Evolutionary conservation across 192 early-diverging fungal species (phyloP), one percentile per base, ranked within the genome.

Genomic region (Coemansia sp.): DNA sequence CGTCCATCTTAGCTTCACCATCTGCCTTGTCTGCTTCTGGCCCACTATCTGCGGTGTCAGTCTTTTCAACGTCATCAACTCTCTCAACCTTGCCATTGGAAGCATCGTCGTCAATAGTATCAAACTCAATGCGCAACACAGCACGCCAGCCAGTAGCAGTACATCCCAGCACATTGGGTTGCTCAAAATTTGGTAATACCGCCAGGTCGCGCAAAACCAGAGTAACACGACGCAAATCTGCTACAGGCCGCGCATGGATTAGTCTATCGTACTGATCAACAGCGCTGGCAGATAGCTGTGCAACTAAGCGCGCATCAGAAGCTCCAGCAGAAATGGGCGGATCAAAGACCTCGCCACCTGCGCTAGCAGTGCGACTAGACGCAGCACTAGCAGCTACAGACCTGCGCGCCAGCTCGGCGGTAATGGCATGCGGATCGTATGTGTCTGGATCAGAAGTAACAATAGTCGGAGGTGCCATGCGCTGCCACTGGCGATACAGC

Each of bases 381-480:
- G 67, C 64, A 36, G 66, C 61, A 42, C 68, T 71, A 3, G 78
- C 66, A 4, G 68, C 64, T 31, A 69, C 69, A 11, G 73, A 70
- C 22, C 73, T 59, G n/a, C 67, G 66, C 1, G 73, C 70, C 53
- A 80, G 72, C 57, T 71, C 77, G 23, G 64, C 67, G 31, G 67
- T 60, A 42, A 71, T 33, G 5, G 66, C 65, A 63, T 72, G 62
- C 0, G 78, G 78, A 11, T 77, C 76, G 33, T 76, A 79, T 6
- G 70, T 77, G 20, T 77, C 83, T 0, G 75, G 76, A 55, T 84
- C 77, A 1, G 75, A 78, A 0, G 76, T 76, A 21, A 78, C 82
- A 24, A 80, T 75, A 19, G 70, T 75, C 17, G 73, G 77, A 57
- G 76, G 73, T 25, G 64, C 68, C 20, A 61, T 56, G 36, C 72